Conservation (phyloP, 2,329 filamentous ascomycete genomes). For the Verruconis gallopava region DNA sequence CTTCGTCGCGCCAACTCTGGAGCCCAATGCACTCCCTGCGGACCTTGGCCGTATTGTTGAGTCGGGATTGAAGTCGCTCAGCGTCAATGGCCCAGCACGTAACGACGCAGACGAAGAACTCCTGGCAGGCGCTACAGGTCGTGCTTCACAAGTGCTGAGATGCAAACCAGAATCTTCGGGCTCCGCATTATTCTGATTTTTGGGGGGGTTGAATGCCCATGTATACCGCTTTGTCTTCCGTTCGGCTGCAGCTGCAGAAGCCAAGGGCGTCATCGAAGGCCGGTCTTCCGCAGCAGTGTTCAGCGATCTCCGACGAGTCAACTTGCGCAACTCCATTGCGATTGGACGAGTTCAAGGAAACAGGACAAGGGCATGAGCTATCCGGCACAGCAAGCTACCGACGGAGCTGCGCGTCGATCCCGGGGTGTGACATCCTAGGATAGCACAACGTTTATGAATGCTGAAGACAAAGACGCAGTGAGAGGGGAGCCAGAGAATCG, state of each 20-base stretch:
- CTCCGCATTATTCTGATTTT: neutral
- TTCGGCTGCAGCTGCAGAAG: neutral
- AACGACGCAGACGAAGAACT: too few species aligned
- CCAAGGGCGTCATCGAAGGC: neutral
- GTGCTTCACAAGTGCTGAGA: neutral
- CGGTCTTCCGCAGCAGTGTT: neutral
- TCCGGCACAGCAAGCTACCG: neutral
- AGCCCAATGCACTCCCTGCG: too few species aligned
- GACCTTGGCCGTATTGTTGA: too few species aligned
- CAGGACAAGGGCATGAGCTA: too few species aligned
- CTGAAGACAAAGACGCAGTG: too few species aligned
- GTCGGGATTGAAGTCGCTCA: too few species aligned
- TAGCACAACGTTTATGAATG: too few species aligned
- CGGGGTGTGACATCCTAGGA: too few species aligned
- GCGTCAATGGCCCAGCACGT: too few species aligned
- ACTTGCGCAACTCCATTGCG: neutral
- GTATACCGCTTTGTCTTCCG: neutral
- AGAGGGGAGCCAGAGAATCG: too few species aligned
- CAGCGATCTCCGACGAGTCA: neutral
- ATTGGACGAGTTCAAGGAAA: neutral
- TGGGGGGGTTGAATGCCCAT: neutral
- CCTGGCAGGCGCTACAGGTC: too few species aligned
- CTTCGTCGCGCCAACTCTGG: too few species aligned
- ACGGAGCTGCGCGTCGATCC: neutral
- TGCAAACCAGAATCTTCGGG: neutral